Evolutionary conservation across 2,329 filamentous ascomycete genomes (phyloP).

Genomic region (Neonectria sp.): DNA sequence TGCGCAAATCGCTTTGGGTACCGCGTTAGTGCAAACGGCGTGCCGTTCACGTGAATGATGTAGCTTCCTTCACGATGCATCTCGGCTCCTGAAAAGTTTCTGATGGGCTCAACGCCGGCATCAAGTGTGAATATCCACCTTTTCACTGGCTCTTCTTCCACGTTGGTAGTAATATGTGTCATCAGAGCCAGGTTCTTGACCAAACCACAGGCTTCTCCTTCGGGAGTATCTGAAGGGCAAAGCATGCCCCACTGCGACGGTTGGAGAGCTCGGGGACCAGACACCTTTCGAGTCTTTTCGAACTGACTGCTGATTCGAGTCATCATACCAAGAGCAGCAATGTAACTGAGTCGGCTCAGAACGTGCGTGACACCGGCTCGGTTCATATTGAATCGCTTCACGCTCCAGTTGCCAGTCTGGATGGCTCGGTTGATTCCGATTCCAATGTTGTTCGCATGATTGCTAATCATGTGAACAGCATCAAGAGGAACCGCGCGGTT

Average conservation of each 20-base stretch:
- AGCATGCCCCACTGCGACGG: constrained; percentile 99
- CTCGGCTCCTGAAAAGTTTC: constrained; percentile 81
- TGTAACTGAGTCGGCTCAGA: constrained; percentile 94
- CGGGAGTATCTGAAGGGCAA: constrained; percentile 95
- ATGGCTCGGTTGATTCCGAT: constrained; percentile 96
- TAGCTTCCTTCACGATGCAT: constrained; percentile 89
- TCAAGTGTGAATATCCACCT: constrained; percentile 90
- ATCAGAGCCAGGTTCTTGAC: constrained; percentile 98
- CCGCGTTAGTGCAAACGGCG: constrained; percentile 88
- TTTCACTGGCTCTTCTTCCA: constrained; percentile 91
- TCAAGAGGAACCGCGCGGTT: constrained; percentile 92
- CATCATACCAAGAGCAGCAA: constrained; percentile 99
- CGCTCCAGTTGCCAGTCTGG: constrained; percentile 96
- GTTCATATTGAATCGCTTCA: constrained; percentile 99
- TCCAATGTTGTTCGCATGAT: constrained; percentile 89
- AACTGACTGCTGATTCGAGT: constrained; percentile 98
- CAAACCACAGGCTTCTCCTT: constrained; percentile 97
- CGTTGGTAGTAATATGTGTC: constrained; percentile 98
- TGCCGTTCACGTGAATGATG: constrained; percentile 95
- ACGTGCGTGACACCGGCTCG: constrained; percentile 97
- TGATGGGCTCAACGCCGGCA: constrained; percentile 84
- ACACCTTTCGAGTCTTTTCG: constrained; percentile 97
- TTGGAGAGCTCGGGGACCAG: constrained; percentile 93
- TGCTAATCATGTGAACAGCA: constrained; percentile 85
- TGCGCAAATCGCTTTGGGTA: constrained; percentile 89